phyloP scores from a whole-genome alignment of 208 protist genomes.

The Leishmania amazonensis region DNA sequence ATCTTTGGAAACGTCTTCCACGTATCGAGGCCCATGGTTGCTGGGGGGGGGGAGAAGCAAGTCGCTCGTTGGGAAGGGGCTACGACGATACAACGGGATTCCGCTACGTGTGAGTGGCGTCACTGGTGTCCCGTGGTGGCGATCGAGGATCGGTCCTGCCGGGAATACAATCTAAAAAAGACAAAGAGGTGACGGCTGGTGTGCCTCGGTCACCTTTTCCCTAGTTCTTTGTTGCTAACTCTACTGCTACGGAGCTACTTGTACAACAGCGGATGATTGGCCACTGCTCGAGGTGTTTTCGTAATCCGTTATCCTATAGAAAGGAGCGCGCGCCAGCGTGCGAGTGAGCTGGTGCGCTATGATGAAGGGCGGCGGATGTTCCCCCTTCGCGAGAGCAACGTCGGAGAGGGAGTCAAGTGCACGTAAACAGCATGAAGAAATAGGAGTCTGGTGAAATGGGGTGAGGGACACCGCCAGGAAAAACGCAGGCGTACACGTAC shows the following conservation, averaged over 20 bases:
- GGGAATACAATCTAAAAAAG: neutral
- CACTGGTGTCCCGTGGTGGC: neutral
- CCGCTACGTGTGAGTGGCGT: neutral
- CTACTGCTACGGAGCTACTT: neutral
- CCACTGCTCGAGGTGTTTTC: neutral
- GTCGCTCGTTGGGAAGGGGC: neutral
- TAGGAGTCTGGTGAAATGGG: too few species aligned
- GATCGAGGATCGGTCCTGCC: neutral
- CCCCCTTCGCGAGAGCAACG: neutral
- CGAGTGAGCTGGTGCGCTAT: neutral
- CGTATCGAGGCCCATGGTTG: conserved; percentile 85
- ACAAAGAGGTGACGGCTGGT: neutral
- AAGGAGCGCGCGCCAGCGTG: neutral
- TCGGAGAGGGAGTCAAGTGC: neutral
- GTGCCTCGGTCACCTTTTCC: neutral
- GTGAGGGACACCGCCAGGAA: neutral
- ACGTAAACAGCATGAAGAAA: neutral
- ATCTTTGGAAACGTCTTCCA: conserved; percentile 81
- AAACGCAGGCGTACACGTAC: neutral
- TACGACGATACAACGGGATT: neutral
- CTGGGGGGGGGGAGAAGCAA: neutral
- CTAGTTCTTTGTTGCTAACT: conserved; percentile 6
- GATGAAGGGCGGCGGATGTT: neutral
- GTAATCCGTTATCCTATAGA: neutral
- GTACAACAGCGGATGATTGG: neutral